phyloP scores from a whole-genome alignment of 2,329 filamentous ascomycete species.

The Fusarium anthophilum region DNA sequence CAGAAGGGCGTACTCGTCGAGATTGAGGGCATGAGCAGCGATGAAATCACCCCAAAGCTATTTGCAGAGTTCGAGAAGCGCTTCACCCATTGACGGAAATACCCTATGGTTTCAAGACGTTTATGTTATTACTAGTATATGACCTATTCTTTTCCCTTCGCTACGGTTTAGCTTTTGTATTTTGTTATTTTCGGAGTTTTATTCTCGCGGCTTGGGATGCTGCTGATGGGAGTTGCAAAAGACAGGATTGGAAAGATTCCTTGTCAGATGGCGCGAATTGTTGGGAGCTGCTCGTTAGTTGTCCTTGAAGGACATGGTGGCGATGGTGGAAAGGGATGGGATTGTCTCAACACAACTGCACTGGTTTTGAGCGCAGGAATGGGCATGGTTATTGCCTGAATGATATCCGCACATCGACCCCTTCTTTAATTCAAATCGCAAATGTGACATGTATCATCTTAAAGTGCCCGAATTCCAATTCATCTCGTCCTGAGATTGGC shows the following conservation, averaged over 20 bases:
- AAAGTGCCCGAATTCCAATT: constrained; percentile 1
- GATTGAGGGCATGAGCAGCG: constrained; percentile 87
- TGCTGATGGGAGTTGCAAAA: constrained; percentile 35
- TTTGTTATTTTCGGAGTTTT: constrained; percentile 34
- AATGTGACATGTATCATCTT: not conserved
- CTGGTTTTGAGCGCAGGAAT: constrained; percentile 3
- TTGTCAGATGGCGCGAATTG: constrained; percentile 18
- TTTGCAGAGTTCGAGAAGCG: constrained; percentile 82
- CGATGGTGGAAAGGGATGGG: constrained; percentile 8
- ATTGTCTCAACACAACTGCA: not conserved
- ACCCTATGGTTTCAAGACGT: constrained; percentile 18
- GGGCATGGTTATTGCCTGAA: constrained; percentile 5
- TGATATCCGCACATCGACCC: constrained; percentile 27
- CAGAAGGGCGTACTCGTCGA: constrained; percentile 85
- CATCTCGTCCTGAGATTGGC: constrained; percentile 10
- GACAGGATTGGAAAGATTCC: constrained; percentile 12
- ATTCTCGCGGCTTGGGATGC: constrained; percentile 32
- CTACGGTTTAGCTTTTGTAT: constrained; percentile 8
- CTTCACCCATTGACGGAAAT: constrained; percentile 59
- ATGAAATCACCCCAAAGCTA: constrained; percentile 94
- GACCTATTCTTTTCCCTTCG: constrained; percentile 11
- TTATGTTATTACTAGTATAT: constrained; percentile 12
- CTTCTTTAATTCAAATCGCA: constrained; percentile 3
- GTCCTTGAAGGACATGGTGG: constrained; percentile 16
- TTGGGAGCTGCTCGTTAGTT: constrained; percentile 6